Evolutionary conservation across 1,284 basidiomycete species (phyloP), one percentile per base, ranked within the genome.

Genomic region (Peniophora sp.): DNA sequence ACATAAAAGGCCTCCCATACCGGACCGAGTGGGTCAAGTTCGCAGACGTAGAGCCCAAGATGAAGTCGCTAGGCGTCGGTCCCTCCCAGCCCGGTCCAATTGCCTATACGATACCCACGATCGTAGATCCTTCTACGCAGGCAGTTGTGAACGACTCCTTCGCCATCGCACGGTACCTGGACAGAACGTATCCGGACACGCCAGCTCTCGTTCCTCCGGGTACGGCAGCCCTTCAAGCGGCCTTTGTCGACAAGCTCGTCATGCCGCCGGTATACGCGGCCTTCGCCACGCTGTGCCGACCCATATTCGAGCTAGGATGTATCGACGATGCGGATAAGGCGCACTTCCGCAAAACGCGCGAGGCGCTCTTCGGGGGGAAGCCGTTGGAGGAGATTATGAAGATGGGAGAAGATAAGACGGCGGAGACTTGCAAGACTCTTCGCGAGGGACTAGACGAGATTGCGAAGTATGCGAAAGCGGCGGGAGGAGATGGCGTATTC

Each of bases 11-110:
- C 2, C 35, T 66, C 19, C 55, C 59, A 1, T 63, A 60, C 53
- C 55, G 49, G 44, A 65, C 63, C 32, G 55, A 62, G 45, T 66
- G 63, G 61, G 56, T 68, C 38, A 63, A 65, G 46, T 63, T 59
- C 50, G 59, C 64, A 3, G 64, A 68, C 52, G 65, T 68, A 53
- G 63, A 52, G 41, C 38, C 47, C 14, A 45, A 58, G 17, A 51
- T 55, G 43, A 56, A 57, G 48, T 59, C 60, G 51, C 34, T 65
- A 47, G 61, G 62, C 45, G 58, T 55, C 6, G 17, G 48, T n/a
- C 54, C 60, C 8, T 57, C 58, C 6, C 50, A 51, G 1, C 48
- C 53, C 38, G 52, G 57, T 16, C 20, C 11, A 10, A 32, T 47
- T 27, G 14, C 24, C 32, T 51, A 46, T 43, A 56, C 55, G 9